Evolutionary conservation across 805 yeast species (phyloP), one percentile per base, ranked within the genome.

Genomic region (Hanseniaspora mollemarum): DNA sequence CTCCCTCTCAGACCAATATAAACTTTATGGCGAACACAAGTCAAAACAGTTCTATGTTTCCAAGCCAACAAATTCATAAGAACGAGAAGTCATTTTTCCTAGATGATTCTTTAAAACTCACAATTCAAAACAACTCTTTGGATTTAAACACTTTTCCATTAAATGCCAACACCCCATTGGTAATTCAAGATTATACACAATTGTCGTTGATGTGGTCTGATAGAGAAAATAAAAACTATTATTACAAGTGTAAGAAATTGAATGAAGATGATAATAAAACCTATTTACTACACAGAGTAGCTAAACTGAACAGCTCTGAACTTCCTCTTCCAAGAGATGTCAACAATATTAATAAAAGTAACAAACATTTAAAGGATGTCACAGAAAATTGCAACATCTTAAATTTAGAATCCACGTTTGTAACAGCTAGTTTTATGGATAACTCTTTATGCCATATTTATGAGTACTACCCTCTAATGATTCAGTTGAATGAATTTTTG

Each of bases 341-440:
- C 56, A 70, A 72, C 35, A 66, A 56, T 73, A 5, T 75, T 84
- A 51, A 78, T 80, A 57, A 71, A 66, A 54, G 90, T 96, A 96
- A 75, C 69, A 52, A 68, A 69, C 13, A 55, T 81, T 13, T 51
- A 52, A 8, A 56, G 57, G 39, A 46, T 29, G 16, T 39, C 26
- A 24, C 31, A 21, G 66, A 67, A 7, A 67, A 69, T 55, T 74
- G 86, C 2, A 80, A 81, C 58, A 68, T 86, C 21, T 84, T 83
- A 1, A 71, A 74, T 37, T 67, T 87, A 5, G 74, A 76, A 39
- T 96, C 88, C 61, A 87, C 92, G 6, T 90, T 92, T 63, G 81
- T 95, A 1, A 79, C 90, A 5, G 76, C 87, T 52, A 82, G 87
- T 4, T 92, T 92, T 68, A 90, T 86, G 40, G 92, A 84, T 58